Conservation (phyloP, 805 yeast genomes). For the Candida awuae region DNA sequence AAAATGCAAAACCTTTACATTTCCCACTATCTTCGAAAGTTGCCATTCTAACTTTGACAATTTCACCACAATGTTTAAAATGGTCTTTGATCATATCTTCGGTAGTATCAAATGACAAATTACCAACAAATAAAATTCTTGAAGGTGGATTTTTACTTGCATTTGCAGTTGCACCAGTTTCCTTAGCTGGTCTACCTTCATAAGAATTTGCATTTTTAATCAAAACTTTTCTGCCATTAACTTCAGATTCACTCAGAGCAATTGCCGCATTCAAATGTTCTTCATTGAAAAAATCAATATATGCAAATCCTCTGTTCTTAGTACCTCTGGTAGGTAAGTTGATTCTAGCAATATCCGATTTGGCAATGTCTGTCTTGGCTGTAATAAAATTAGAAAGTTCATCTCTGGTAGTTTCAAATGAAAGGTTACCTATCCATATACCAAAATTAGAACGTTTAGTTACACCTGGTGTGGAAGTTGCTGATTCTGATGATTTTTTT, state of each 20-base stretch:
- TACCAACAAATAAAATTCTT: conserved; percentile 84
- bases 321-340: conserved; percentile 70
- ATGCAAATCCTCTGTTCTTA: conserved; percentile 81
- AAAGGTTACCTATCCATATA: conserved; percentile 91
- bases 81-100: conserved; percentile 69
- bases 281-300: conserved; percentile 64
- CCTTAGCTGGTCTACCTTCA: conserved; percentile 81
- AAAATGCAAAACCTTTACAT: conserved; percentile 92
- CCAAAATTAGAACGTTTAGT: conserved; percentile 49
- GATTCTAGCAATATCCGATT: conserved; percentile 60
- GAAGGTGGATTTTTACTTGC: conserved; percentile 79
- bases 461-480: not conserved
- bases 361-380: conserved; percentile 49
- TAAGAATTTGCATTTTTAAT: conserved; percentile 75
- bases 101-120: conserved; percentile 85
- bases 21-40: conserved; percentile 96
- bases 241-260: conserved; percentile 55
- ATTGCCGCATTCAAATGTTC: conserved; percentile 58
- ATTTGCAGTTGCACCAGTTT: conserved; percentile 11
- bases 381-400: conserved; percentile 60
- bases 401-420: conserved; percentile 75
- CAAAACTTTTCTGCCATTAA: conserved; percentile 79
- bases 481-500: conserved; percentile 10
- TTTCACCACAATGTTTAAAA: conserved; percentile 88
- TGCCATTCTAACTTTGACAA: conserved; percentile 82